Conservation (phyloP, 352 stramenopile species). For the Blastocystis sp. region DNA sequence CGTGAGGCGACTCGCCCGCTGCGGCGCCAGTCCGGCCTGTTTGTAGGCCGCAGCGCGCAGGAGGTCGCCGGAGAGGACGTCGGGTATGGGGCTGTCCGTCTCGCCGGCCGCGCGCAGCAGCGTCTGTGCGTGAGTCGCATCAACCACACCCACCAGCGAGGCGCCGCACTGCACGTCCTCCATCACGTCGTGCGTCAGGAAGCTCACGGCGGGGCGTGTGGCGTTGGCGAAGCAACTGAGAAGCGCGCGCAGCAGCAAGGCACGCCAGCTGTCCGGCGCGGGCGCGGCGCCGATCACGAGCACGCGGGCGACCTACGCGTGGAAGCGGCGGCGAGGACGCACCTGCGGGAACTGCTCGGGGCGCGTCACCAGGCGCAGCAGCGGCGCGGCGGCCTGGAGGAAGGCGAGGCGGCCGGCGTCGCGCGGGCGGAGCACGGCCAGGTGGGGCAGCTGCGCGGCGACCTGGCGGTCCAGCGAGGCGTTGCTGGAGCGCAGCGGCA, state of each 20-base stretch:
- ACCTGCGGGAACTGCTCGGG: conserved; percentile 41
- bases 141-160: neutral
- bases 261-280: neutral
- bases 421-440: conserved; percentile 1
- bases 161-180: neutral
- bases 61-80: neutral
- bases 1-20: neutral
- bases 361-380: conserved; percentile 10
- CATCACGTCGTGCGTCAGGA: neutral
- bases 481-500: neutral
- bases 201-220: neutral
- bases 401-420: conserved; percentile 34
- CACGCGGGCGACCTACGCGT: neutral
- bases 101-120: neutral
- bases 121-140: neutral
- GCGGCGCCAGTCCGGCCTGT: neutral
- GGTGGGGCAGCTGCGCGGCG: neutral
- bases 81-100: neutral
- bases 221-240: neutral
- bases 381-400: neutral
- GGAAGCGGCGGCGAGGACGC: neutral
- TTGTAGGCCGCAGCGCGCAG: conserved; percentile 8
- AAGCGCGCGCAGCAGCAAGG: neutral
- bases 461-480: neutral
- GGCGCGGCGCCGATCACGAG: neutral